phyloP scores from a whole-genome alignment of 805 yeast species.

The Candida cerambycidarum region DNA sequence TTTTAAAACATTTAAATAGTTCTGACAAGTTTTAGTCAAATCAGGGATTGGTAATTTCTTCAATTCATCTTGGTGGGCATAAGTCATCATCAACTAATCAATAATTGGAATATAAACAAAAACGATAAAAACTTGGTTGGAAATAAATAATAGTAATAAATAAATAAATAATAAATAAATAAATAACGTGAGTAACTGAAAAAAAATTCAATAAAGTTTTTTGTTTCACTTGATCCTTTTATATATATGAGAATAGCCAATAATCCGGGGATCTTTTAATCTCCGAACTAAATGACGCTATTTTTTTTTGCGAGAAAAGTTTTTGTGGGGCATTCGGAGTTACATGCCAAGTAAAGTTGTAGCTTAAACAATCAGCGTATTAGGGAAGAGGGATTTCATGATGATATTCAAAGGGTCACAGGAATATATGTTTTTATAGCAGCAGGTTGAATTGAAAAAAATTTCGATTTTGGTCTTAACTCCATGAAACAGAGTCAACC shows the following conservation, averaged over 20 bases:
- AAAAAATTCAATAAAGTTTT: not conserved
- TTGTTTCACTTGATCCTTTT: not conserved
- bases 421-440: too few relatives aligned
- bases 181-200: not conserved
- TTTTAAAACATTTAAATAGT: conserved; percentile 64
- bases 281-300: conserved; percentile 7
- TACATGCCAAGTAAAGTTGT: not conserved
- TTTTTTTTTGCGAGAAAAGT: conserved; percentile 6
- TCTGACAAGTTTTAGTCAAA: conserved; percentile 61
- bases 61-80: conserved; percentile 57
- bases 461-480: conserved; percentile 1
- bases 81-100: conserved; percentile 22
- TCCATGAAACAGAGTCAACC: conserved; percentile 2
- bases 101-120: conserved; percentile 4
- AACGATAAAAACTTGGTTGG: too few relatives aligned
- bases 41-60: conserved; percentile 80
- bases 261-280: conserved; percentile 2
- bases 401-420: too few relatives aligned
- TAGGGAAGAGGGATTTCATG: too few relatives aligned
- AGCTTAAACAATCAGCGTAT: too few relatives aligned
- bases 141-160: conserved; percentile 12
- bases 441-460: too few relatives aligned
- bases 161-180: conserved; percentile 10
- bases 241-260: not conserved
- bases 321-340: conserved; percentile 6